Conservation (phyloP, 306 rosid genomes). For the Chamaecrista fasciculata region DNA sequence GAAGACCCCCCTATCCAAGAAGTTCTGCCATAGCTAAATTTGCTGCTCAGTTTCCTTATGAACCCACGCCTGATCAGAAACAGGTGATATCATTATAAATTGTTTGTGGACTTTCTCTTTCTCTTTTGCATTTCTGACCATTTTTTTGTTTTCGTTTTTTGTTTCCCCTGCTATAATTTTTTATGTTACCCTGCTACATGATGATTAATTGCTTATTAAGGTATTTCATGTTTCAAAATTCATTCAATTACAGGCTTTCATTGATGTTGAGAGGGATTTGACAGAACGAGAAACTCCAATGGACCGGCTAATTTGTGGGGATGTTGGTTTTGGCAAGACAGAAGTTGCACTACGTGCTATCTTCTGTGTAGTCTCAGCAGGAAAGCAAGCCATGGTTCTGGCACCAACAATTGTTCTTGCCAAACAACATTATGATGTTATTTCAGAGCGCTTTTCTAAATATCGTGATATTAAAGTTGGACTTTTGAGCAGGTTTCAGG, state of each 20-base stretch:
- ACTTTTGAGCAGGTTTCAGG: conserved; percentile 95
- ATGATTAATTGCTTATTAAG: conserved; percentile 28
- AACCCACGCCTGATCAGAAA: conserved; percentile 89
- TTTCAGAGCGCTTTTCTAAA: conserved; percentile 73
- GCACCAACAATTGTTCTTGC: conserved; percentile 97
- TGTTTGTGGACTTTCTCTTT: not conserved
- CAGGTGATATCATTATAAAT: conserved; percentile 41
- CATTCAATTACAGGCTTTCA: conserved; percentile 61
- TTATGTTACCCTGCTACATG: conserved; percentile 11
- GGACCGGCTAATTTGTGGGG: conserved; percentile 97
- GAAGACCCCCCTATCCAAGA: conserved; percentile 68
- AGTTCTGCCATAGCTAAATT: conserved; percentile 53
- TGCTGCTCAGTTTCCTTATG: conserved; percentile 60
- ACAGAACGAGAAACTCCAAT: conserved; percentile 83
- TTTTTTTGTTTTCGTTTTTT: too few relatives aligned
- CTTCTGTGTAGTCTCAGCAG: conserved; percentile 72
- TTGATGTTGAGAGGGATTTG: conserved; percentile 87
- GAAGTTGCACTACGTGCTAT: conserved; percentile 98
- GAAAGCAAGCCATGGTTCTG: conserved; percentile 92
- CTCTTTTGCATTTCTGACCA: not conserved
- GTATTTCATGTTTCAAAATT: conserved; percentile 26
- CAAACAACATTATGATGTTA: conserved; percentile 87
- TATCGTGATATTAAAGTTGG: conserved; percentile 68
- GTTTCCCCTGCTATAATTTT: too few relatives aligned
- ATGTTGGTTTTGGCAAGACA: conserved; percentile 98